Conservation (phyloP, 2,329 filamentous ascomycete species). For the Pyrenochaeta sp. region DNA sequence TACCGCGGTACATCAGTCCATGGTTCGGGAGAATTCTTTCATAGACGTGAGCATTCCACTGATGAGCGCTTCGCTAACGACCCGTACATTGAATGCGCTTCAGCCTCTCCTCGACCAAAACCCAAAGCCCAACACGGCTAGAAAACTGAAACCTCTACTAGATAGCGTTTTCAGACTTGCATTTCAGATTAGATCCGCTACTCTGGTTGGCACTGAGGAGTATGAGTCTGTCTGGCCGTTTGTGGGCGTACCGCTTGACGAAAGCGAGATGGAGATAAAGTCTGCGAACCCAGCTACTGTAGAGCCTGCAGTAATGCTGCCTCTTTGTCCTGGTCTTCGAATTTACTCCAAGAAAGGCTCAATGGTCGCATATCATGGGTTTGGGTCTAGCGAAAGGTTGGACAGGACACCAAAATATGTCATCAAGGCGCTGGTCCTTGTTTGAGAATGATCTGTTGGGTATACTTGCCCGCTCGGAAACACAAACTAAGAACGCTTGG, state of each 20-base stretch:
- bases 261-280: neutral
- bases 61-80: neutral
- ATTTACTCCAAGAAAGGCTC: neutral
- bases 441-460: neutral
- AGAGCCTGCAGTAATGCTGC: neutral
- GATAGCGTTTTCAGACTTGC: neutral
- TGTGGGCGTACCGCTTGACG: neutral
- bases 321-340: conserved; percentile 2
- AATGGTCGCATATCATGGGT: conserved; percentile 4
- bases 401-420: neutral
- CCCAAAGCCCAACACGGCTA: neutral
- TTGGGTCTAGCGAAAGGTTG: neutral
- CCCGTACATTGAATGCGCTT: neutral
- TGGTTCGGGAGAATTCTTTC: conserved; percentile 4
- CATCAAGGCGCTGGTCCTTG: neutral
- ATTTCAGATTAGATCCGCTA: neutral
- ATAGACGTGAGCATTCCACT: conserved; percentile 5
- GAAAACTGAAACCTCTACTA: neutral
- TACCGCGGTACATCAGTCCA: conserved; percentile 2
- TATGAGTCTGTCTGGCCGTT: conserved; percentile 2
- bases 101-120: neutral
- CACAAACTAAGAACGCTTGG: too few relatives aligned
- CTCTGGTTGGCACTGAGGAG: neutral
- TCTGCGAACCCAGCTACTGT: neutral
- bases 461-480: too few relatives aligned